phyloP scores from a whole-genome alignment of 192 early-diverging fungal species.

The Coemansia sp. region DNA sequence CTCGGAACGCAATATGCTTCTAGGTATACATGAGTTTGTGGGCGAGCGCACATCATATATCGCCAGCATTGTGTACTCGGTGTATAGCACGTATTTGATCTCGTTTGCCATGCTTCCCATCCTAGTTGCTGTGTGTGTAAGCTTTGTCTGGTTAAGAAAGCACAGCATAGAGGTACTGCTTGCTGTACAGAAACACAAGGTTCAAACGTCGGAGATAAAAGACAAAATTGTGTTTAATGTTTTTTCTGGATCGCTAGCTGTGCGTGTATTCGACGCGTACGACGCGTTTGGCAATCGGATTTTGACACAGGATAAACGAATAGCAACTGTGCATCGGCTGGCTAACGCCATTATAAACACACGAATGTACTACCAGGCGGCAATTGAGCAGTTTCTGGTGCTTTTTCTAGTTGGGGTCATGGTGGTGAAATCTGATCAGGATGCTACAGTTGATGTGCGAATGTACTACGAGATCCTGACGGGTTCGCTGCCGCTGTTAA shows the following conservation, averaged over 20 bases:
- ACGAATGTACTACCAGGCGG: neutral
- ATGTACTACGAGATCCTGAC: constrained; percentile 18
- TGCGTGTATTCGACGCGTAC: constrained; percentile 21
- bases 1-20: constrained; percentile 15
- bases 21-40: constrained; percentile 22
- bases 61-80: constrained; percentile 5
- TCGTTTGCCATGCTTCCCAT: constrained; percentile 14
- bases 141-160: neutral
- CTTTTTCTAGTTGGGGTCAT: constrained; percentile 13
- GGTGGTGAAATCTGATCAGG: constrained; percentile 3
- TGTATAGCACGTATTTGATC: constrained; percentile 16
- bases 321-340: constrained; percentile 13
- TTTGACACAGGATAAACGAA: neutral
- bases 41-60: neutral
- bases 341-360: constrained; percentile 11
- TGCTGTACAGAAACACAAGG: constrained; percentile 5
- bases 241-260: constrained; percentile 28
- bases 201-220: neutral
- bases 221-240: neutral
- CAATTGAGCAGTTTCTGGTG: constrained; percentile 11
- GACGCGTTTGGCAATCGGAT: constrained; percentile 9
- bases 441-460: constrained; percentile 10
- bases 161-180: neutral
- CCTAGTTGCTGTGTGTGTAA: neutral
- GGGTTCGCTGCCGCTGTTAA: constrained; percentile 13